Evolutionary conservation across 164 flowering plant species (phyloP).

Genomic region (Euptelea pleiosperma): DNA sequence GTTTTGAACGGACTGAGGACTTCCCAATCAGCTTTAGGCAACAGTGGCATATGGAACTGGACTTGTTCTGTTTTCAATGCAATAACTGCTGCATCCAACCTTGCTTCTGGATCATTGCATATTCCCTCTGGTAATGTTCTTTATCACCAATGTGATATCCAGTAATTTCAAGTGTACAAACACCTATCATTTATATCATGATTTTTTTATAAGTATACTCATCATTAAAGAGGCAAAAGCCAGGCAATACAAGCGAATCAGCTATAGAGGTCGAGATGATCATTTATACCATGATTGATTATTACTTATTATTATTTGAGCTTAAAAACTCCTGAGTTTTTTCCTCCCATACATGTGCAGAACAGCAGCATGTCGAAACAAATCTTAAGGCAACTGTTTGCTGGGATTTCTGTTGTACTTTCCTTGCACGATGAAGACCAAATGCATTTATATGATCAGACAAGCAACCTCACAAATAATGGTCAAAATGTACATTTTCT

Average conservation of each 20-base stretch:
- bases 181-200: too few species aligned
- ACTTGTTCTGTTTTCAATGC: slow-evolving; percentile 93
- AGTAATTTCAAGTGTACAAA: not conserved
- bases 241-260: too few species aligned
- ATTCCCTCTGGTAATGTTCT: slow-evolving; percentile 65
- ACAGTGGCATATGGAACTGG: slow-evolving; percentile 94
- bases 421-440: slow-evolving; percentile 59
- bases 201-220: too few species aligned
- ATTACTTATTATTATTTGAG: not conserved
- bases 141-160: not conserved
- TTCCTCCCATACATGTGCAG: slow-evolving; percentile 40
- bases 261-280: too few species aligned
- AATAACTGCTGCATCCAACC: slow-evolving; percentile 88
- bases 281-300: too few species aligned
- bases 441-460: slow-evolving; percentile 18
- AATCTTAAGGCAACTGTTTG: slow-evolving; percentile 58
- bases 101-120: slow-evolving; percentile 81
- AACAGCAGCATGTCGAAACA: slow-evolving; percentile 69
- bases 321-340: not conserved
- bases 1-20: slow-evolving; percentile 85
- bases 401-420: slow-evolving; percentile 57
- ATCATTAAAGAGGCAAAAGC: too few species aligned
- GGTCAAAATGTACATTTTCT: slow-evolving; percentile 40
- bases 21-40: slow-evolving; percentile 73
- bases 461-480: slow-evolving; percentile 19